Evolutionary conservation across 1,284 basidiomycete genomes (phyloP).

Genomic region (Boletus holoroseus): DNA sequence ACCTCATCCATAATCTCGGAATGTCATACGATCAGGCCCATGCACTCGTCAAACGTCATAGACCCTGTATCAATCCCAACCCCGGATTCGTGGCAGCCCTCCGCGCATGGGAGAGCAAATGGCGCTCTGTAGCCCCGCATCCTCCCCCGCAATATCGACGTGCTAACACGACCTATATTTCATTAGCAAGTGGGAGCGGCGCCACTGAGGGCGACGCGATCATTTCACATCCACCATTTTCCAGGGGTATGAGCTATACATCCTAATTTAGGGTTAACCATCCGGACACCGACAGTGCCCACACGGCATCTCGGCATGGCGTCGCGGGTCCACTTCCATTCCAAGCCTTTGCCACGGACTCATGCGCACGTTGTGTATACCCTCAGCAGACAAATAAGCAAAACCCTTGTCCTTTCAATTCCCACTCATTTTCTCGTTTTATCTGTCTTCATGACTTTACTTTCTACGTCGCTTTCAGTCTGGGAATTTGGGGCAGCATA

Average conservation of each 20-base stretch:
- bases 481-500: neutral
- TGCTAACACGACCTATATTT: slow-evolving; percentile 27
- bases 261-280: slow-evolving; percentile 7
- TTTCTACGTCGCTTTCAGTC: slow-evolving; percentile 4
- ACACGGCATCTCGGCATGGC: neutral
- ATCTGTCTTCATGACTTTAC: neutral
- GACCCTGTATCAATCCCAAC: slow-evolving; percentile 68
- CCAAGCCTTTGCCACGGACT: neutral
- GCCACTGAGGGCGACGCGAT: slow-evolving; percentile 4
- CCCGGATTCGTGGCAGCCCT: slow-evolving; percentile 52
- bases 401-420: neutral
- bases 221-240: slow-evolving; percentile 10
- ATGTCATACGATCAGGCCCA: slow-evolving; percentile 64
- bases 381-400: slow-evolving; percentile 1
- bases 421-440: neutral
- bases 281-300: neutral
- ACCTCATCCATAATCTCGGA: slow-evolving; percentile 57
- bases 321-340: neutral
- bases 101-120: slow-evolving; percentile 47
- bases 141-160: slow-evolving; percentile 27
- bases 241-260: slow-evolving; percentile 25
- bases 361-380: slow-evolving; percentile 8
- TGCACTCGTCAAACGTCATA: slow-evolving; percentile 50
- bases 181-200: slow-evolving; percentile 1
- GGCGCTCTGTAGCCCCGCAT: slow-evolving; percentile 18